A percentile compares a stretch with the other conserved stretches of the same genome.
Conservation (phyloP, 495 filamentous ascomycete genomes). For the Hypoxylon rickii region DNA sequence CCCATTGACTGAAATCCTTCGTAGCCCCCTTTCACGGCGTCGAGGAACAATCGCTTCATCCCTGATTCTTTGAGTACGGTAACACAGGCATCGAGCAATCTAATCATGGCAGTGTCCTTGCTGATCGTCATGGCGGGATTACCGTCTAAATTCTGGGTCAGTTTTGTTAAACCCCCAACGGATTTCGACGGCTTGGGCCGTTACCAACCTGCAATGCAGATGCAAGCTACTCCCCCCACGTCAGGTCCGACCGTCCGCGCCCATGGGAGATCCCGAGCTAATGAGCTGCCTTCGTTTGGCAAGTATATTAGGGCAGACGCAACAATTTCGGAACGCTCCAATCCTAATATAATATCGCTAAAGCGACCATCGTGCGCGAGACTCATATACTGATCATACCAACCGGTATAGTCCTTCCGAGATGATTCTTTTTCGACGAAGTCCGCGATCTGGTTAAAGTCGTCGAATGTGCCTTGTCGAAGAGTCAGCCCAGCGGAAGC, state of each 20-base stretch:
- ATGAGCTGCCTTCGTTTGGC: constrained; percentile 54
- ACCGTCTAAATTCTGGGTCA: constrained; percentile 37
- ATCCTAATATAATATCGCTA: constrained; percentile 54
- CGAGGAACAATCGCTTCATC: constrained; percentile 50
- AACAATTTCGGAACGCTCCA: constrained; percentile 52
- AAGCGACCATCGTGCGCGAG: constrained; percentile 50
- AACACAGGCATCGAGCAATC: constrained; percentile 51
- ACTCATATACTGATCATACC: constrained; percentile 60
- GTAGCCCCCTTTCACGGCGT: constrained; percentile 49
- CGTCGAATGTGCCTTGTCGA: constrained; percentile 52
- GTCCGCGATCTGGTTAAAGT: constrained; percentile 58
- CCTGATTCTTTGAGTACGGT: constrained; percentile 43
- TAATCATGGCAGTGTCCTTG: constrained; percentile 51
- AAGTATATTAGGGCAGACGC: constrained; percentile 62
- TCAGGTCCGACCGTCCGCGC: constrained; percentile 56
- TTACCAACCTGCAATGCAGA: constrained; percentile 57
- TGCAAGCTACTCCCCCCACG: constrained; percentile 64
- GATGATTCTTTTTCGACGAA: constrained; percentile 54
- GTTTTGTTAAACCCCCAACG: constrained; percentile 12
- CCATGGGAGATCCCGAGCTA: constrained; percentile 64
- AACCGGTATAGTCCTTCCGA: constrained; percentile 51
- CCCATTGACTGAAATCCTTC: constrained; percentile 53
- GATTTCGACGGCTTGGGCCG: neutral
- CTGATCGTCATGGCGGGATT: constrained; percentile 41
- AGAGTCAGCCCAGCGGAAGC: constrained; percentile 46